phyloP scores from a whole-genome alignment of 179 eudicot genomes.

The Spinacia oleracea region DNA sequence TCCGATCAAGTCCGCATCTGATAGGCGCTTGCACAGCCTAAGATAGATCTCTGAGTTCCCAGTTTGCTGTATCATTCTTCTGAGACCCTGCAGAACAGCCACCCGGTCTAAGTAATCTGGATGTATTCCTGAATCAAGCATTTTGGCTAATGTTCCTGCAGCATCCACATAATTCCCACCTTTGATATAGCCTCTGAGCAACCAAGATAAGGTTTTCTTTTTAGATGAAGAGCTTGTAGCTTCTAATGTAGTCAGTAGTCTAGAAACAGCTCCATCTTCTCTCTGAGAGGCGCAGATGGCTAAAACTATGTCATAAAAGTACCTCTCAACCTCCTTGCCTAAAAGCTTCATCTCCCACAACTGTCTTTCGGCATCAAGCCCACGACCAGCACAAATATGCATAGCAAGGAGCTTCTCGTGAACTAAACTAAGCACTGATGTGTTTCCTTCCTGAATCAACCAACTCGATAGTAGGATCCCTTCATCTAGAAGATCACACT shows the following conservation, averaged over 20 bases:
- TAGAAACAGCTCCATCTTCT: slow-evolving; percentile 47
- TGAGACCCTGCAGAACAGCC: slow-evolving; percentile 78
- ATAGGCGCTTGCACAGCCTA: slow-evolving; percentile 67
- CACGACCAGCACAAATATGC: slow-evolving; percentile 83
- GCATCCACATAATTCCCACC: slow-evolving; percentile 74
- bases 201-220: slow-evolving; percentile 77
- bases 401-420: slow-evolving; percentile 86
- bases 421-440: slow-evolving; percentile 55
- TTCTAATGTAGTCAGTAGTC: slow-evolving; percentile 69
- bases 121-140: slow-evolving; percentile 65
- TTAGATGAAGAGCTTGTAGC: slow-evolving; percentile 49
- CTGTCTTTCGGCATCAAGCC: slow-evolving; percentile 72
- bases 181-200: slow-evolving; percentile 81
- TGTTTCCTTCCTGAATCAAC: slow-evolving; percentile 57
- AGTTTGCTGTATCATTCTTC: slow-evolving; percentile 51
- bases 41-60: slow-evolving; percentile 61
- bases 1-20: slow-evolving; percentile 72
- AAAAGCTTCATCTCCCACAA: slow-evolving; percentile 80
- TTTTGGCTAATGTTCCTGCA: slow-evolving; percentile 59
- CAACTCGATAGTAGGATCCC: slow-evolving; percentile 66
- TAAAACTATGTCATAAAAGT: slow-evolving; percentile 76
- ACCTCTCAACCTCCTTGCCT: slow-evolving; percentile 71
- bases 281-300: slow-evolving; percentile 86
- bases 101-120: slow-evolving; percentile 71
- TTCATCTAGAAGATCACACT: slow-evolving; percentile 56